These are phyloP conservation scores for Nannochloropsis gaditana DNA, from an alignment of 108 stramenopile genomes.

Conservation along the genomic window DNA sequence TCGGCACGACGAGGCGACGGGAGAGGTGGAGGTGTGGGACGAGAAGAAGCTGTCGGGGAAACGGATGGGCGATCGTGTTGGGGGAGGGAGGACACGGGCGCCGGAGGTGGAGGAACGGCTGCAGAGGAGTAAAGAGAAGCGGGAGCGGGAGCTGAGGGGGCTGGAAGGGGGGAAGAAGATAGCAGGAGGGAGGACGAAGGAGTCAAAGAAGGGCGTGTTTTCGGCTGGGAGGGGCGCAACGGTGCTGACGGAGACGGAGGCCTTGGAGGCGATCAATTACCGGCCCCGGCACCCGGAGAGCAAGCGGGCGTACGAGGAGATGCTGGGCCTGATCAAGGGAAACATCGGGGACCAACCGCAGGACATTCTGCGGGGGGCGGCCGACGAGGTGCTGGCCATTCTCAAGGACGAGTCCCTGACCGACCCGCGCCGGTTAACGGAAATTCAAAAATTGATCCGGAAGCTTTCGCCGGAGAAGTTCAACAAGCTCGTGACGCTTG, in stretches of 20 bases:
- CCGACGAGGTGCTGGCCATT: constrained; percentile 75
- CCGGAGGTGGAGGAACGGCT: constrained; percentile 39
- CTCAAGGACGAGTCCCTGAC: constrained; percentile 69
- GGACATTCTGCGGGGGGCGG: constrained; percentile 76
- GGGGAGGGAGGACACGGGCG: constrained; percentile 45
- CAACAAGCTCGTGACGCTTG: constrained; percentile 68
- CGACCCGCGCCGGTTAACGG: constrained; percentile 70
- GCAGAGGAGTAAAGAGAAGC: constrained; percentile 36
- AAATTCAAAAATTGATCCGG: constrained; percentile 68
- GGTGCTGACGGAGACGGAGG: constrained; percentile 51
- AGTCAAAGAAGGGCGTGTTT: constrained; percentile 21
- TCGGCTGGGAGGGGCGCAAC: constrained; percentile 48
- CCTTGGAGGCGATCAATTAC: constrained; percentile 49
- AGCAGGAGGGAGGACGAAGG: constrained; percentile 17
- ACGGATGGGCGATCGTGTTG: constrained; percentile 54
- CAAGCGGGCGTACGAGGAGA: constrained; percentile 35
- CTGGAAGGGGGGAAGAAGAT: constrained; percentile 39
- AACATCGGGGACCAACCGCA: constrained; percentile 79
- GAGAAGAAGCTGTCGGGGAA: constrained; percentile 66
- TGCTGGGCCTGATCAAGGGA: constrained; percentile 23
- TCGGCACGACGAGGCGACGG: constrained; percentile 66
- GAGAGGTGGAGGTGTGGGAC: constrained; percentile 91
- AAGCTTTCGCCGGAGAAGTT: constrained; percentile 64
- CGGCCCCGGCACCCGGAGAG: constrained; percentile 50
- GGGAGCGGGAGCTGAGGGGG: constrained; percentile 39